Percentiles rank a stretch among this genome's conserved stretches.
phyloP scores from a whole-genome alignment of 805 yeast genomes.

The Candida manassasensis region DNA sequence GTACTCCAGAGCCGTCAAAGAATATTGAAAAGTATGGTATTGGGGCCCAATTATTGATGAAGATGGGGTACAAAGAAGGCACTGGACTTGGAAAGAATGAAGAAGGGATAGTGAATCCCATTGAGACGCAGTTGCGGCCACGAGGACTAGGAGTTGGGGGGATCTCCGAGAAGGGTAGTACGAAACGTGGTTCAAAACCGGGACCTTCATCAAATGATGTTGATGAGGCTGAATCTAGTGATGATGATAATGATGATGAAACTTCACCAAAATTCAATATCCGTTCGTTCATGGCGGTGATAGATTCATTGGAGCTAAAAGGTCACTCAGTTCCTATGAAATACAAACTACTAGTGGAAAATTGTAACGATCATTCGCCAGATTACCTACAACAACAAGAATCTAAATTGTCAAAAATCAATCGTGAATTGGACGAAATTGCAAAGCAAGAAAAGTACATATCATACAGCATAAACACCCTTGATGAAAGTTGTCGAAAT shows the following conservation, averaged over 20 bases:
- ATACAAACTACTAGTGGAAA: conserved; percentile 2
- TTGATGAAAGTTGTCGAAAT: no score
- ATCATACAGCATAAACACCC: conserved; percentile 1
- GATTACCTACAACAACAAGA: conserved; percentile 10
- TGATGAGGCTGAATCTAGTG: no score
- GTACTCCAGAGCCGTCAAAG: conserved; percentile 1
- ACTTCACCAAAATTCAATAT: conserved; percentile 4
- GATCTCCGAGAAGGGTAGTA: conserved; percentile 28
- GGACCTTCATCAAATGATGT: conserved; percentile 13
- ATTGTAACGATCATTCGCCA: neutral
- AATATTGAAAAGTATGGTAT: conserved; percentile 55
- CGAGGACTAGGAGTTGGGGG: conserved; percentile 76
- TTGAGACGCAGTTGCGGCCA: conserved; percentile 63
- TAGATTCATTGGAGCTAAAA: conserved; percentile 30
- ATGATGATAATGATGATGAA: conserved; percentile 21
- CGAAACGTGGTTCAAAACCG: neutral
- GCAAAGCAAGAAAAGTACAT: conserved; percentile 10
- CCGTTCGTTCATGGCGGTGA: conserved; percentile 25
- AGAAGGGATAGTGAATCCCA: conserved; percentile 76
- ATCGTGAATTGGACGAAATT: conserved; percentile 13
- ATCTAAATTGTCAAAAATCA: conserved; percentile 11
- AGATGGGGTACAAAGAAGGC: conserved; percentile 87
- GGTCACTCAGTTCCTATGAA: neutral
- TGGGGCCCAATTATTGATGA: conserved; percentile 71
- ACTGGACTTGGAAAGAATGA: conserved; percentile 74